Evolutionary conservation across 2,329 filamentous ascomycete genomes (phyloP), one percentile per base, ranked within the genome.

Genomic region (Sphaerostilbella broomeana): DNA sequence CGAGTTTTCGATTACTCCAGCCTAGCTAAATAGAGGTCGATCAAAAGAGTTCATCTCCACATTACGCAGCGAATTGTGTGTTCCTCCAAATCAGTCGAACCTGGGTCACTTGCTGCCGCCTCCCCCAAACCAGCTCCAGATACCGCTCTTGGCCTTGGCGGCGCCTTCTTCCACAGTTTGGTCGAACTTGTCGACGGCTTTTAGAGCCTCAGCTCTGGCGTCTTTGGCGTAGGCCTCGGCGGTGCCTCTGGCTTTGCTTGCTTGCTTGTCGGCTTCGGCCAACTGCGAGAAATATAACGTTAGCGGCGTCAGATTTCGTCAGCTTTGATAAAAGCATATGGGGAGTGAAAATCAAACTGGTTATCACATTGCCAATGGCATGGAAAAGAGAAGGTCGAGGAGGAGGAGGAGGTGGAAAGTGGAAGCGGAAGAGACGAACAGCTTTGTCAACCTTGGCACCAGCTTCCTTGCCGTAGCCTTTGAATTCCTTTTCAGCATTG

Each of bases 101-200:
- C 15, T 7, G 15, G 16, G 18, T 43, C 49, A 59, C 48, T 63
- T 63, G 53, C 54, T 54, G 35, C 75, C 74, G 40, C 87, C 81
- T n/a, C n/a, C n/a, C 42, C 87, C 82, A 56, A 95, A 94, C 89
- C 88, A 95, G 60, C 84, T 77, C 28, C 83, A 85, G 53, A 94
- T 63, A 48, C 84, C 83, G 54, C 79, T 77, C 79, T 95, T 95
- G 30, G 87, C 84, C 70, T 95, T 84, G 36, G 79, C 65, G 4
- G 87, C 79, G 49, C 80, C 79, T 49, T 85, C 70, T 69, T 89
- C 84, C 37, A 95, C 82, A 50, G 79, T 88, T 54, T 79, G 77
- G 66, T 95, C 89, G 54, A 89, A 81, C 61, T 83, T 77, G 63
- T 95, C 83, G 36, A 92, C 78, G 55, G 87, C 84, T 59, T 81